phyloP scores from a whole-genome alignment of 1,284 basidiomycete genomes.

The Schizopora paradoxa region DNA sequence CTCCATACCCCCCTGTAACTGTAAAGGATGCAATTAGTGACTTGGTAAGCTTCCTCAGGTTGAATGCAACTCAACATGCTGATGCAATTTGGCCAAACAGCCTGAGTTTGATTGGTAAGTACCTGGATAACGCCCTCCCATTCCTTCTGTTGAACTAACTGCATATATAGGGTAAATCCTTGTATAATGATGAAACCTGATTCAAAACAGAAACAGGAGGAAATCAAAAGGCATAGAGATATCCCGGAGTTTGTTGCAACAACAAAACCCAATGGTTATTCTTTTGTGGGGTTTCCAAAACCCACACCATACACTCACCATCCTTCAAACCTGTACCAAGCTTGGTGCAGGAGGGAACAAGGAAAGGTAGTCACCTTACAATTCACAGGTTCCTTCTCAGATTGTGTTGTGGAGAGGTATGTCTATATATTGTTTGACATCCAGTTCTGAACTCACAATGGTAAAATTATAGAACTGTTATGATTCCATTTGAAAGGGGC shows the following conservation, averaged over 20 bases:
- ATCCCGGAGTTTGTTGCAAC: constrained; percentile 41
- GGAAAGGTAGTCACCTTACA: constrained; percentile 37
- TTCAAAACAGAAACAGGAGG: constrained; percentile 1
- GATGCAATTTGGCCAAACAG: constrained; percentile 28
- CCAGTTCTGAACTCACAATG: neutral
- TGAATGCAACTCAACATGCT: constrained; percentile 1
- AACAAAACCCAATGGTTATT: constrained; percentile 6
- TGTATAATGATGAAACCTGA: neutral
- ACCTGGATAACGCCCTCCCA: neutral
- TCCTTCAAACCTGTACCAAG: constrained; percentile 56
- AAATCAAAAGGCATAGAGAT: constrained; percentile 19
- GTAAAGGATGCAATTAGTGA: constrained; percentile 62
- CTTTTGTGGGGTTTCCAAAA: constrained; percentile 41
- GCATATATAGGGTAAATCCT: constrained; percentile 9
- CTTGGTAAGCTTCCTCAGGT: constrained; percentile 49
- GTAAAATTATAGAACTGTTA: constrained; percentile 37
- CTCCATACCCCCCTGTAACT: constrained; percentile 51
- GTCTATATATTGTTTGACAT: constrained; percentile 11
- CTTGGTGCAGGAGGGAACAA: constrained; percentile 38
- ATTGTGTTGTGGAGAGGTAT: constrained; percentile 47
- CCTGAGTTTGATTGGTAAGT: constrained; percentile 58
- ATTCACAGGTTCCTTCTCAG: constrained; percentile 41
- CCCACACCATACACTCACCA: constrained; percentile 37
- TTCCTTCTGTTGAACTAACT: neutral
- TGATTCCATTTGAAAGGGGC: constrained; percentile 41